phyloP scores from a whole-genome alignment of 2,329 filamentous ascomycete species.

The Penicillium freii region DNA sequence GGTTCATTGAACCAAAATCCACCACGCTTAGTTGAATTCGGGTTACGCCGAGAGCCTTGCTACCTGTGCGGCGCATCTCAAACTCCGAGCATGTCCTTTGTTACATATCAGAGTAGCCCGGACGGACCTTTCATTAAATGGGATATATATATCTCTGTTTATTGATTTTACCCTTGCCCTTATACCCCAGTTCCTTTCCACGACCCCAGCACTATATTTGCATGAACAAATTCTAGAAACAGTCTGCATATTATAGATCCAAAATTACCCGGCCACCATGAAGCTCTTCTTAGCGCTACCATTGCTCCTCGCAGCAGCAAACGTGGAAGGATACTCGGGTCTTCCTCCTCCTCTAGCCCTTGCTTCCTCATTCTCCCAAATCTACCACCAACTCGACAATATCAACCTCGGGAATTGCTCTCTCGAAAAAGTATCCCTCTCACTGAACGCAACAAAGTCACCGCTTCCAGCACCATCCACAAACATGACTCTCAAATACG shows the following conservation, averaged over 20 bases:
- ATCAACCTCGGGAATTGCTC: constrained; percentile 27
- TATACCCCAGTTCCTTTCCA: background rate
- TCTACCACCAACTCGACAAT: constrained; percentile 21
- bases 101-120: background rate
- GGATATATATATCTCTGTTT: background rate
- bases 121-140: background rate
- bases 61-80: constrained; percentile 2
- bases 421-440: constrained; percentile 13
- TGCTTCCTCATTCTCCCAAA: constrained; percentile 17
- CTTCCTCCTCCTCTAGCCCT: constrained; percentile 18
- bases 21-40: background rate
- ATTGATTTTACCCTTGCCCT: background rate
- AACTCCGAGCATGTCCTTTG: constrained; percentile 3
- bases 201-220: background rate
- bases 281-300: background rate
- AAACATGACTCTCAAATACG: constrained; percentile 40
- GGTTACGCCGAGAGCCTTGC: background rate
- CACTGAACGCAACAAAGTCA: constrained; percentile 19
- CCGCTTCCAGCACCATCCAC: constrained; percentile 32
- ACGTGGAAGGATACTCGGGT: background rate
- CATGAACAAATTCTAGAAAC: background rate
- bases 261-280: constrained; percentile 3
- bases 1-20: background rate
- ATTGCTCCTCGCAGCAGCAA: constrained; percentile 1
- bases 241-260: background rate